These are phyloP conservation scores for Penstemon davidsonii DNA, from an alignment of 257 asterid genomes.

Conservation along the genomic window DNA sequence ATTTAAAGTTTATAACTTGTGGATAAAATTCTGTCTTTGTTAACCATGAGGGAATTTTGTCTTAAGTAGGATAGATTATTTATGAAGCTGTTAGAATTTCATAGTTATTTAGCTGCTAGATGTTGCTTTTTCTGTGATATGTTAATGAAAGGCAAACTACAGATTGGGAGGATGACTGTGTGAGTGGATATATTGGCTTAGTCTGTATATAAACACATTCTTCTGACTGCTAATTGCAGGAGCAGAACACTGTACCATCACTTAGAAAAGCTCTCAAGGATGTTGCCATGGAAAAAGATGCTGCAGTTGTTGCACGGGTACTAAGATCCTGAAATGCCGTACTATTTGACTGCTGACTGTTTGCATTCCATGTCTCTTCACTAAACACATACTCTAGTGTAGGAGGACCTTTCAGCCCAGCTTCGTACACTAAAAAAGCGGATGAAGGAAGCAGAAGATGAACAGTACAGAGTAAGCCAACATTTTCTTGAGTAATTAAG, in stretches of 20 bases:
- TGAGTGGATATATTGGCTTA: not conserved
- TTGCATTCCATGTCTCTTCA: constrained; percentile 17
- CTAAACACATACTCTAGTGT: constrained; percentile 34
- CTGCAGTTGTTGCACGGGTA: constrained; percentile 98
- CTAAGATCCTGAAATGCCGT: constrained; percentile 19
- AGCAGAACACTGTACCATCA: constrained; percentile 77
- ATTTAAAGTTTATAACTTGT: not conserved
- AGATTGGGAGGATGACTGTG: constrained; percentile 1
- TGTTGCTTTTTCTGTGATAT: not conserved
- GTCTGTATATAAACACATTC: constrained; percentile 2
- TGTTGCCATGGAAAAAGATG: constrained; percentile 99
- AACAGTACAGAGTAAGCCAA: constrained; percentile 78
- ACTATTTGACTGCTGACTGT: constrained; percentile 13
- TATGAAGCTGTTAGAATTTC: not conserved
- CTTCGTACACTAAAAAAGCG: constrained; percentile 82
- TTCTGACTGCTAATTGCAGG: constrained; percentile 54
- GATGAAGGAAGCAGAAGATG: constrained; percentile 96
- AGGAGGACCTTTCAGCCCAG: constrained; percentile 98
- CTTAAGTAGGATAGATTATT: not conserved
- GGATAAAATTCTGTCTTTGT: constrained; percentile 10
- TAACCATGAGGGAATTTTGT: not conserved
- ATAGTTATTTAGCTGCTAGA: not conserved
- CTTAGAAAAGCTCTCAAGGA: constrained; percentile 91
- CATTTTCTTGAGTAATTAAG: constrained; percentile 21
- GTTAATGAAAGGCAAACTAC: constrained; percentile 6